These are phyloP conservation scores for Alternaria dauci DNA, from an alignment of 2,329 filamentous ascomycete species.

Conservation along the genomic window DNA sequence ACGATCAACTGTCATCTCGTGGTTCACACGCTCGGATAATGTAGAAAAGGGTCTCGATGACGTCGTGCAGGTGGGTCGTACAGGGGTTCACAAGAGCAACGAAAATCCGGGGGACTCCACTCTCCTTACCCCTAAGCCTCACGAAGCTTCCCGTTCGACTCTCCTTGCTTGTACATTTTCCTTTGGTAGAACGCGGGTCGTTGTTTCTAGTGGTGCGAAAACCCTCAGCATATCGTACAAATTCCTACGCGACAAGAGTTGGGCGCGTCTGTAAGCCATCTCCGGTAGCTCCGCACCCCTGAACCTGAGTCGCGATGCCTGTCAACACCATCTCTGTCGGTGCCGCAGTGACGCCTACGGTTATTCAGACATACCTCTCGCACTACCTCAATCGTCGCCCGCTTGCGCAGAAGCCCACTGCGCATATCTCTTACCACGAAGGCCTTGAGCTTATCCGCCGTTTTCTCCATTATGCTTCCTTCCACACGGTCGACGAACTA, in stretches of 20 bases:
- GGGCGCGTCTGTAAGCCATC: constrained; percentile 10
- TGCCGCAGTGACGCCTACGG: constrained; percentile 84
- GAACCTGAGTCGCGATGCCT: constrained; percentile 55
- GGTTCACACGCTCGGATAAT: neutral
- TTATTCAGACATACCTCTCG: constrained; percentile 83
- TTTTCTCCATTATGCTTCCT: constrained; percentile 84
- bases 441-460: constrained; percentile 85
- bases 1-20: constrained; percentile 1
- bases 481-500: constrained; percentile 90
- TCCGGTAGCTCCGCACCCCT: constrained; percentile 19
- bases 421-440: constrained; percentile 93
- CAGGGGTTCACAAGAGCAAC: neutral
- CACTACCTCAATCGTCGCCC: constrained; percentile 89
- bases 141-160: neutral
- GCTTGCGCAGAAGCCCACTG: constrained; percentile 80
- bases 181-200: neutral
- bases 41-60: constrained; percentile 13
- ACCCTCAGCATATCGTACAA: neutral
- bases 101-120: constrained; percentile 21
- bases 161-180: neutral
- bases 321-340: constrained; percentile 84
- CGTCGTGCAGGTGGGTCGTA: constrained; percentile 1
- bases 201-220: neutral
- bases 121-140: constrained; percentile 10
- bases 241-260: neutral